Evolutionary conservation across 352 stramenopile genomes (phyloP), one percentile per base, ranked within the genome.

Genomic region (Phytophthora fragariae): DNA sequence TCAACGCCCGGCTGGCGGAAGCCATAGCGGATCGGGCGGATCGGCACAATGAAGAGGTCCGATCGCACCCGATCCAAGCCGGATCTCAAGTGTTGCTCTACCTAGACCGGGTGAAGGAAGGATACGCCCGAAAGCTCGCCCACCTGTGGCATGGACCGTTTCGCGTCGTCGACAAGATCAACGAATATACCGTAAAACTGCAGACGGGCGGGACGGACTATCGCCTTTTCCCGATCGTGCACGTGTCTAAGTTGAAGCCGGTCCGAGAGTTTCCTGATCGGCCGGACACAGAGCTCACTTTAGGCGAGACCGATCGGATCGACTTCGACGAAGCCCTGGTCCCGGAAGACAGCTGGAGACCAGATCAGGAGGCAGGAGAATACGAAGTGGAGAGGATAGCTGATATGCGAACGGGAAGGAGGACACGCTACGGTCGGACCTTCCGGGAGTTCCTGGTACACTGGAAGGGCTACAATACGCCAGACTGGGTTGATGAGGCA

Each of bases 401-500:
- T 0, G 37, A 62, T 24, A 27, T 62, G 19, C 6, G 19, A n/a
- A 41, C 37, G 2, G 57, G 57, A 4, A 39, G 33, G 27, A 29
- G 39, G 5, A 62, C 57, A 19, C 52, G 10, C n/a, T 62, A 54
- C 24, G 37, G 57, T 5, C 37, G 39, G 19, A 62, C n/a, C 7
- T 62, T 41, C 19, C 39, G 39, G 5, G 39, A 47, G 4, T 11
- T 47, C 39, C 4, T 29, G 57, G 37, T 54, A 6, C 39, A 62
- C 11, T 54, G 39, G 39, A 47, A 15, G 12, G 39, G 39, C 27
- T 31, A 31, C 27, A 5, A 31, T 3, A 5, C 27, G 3, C 27
- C 27, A 31, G 27, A 31, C 2, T 3, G 27, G 27, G 27, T 31
- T 2, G 27, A 31, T 31, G 27, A 31, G 27, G 3, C 27, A 31